Percentiles rank a stretch among this genome's conserved stretches.
These are phyloP conservation scores for Teunomyces atbi DNA, from an alignment of 805 yeast genomes.

Conservation along the genomic window DNA sequence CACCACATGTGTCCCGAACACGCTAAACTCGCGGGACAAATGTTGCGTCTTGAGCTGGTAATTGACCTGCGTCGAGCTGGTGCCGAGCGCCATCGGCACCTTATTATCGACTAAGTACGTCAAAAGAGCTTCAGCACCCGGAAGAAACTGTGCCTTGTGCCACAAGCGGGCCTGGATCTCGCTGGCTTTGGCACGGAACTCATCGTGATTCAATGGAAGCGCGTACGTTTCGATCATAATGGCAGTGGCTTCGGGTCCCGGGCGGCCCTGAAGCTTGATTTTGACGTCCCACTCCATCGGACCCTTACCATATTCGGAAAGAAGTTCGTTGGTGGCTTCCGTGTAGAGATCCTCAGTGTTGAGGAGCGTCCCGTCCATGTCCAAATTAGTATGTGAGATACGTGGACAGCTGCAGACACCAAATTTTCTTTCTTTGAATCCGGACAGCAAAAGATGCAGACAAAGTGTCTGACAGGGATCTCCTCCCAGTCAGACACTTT, in stretches of 20 bases:
- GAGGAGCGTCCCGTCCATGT: constrained; percentile 93
- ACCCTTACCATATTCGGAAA: constrained; percentile 70
- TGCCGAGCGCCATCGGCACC: constrained; percentile 87
- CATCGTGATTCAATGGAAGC: constrained; percentile 64
- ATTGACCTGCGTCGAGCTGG: constrained; percentile 68
- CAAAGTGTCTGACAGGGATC: no score
- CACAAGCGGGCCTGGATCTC: constrained; percentile 59
- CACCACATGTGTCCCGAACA: constrained; percentile 64
- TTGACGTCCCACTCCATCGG: constrained; percentile 90
- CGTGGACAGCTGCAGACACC: no score
- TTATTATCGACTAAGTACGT: constrained; percentile 53
- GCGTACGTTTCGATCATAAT: constrained; percentile 66
- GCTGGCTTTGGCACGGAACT: constrained; percentile 52
- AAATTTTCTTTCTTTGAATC: no score
- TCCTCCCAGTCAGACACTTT: no score
- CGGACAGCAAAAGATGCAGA: no score
- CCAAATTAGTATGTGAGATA: constrained; percentile 31
- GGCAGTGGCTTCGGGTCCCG: constrained; percentile 73
- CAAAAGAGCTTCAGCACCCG: constrained; percentile 65
- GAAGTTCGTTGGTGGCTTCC: constrained; percentile 62
- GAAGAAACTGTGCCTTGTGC: constrained; percentile 65
- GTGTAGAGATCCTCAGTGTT: constrained; percentile 94
- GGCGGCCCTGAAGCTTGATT: constrained; percentile 83
- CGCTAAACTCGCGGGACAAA: constrained; percentile 57
- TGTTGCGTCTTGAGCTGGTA: constrained; percentile 73